These are phyloP conservation scores for Gossypium gossypioides DNA, from an alignment of 441 rosid genomes.

Conservation along the genomic window DNA sequence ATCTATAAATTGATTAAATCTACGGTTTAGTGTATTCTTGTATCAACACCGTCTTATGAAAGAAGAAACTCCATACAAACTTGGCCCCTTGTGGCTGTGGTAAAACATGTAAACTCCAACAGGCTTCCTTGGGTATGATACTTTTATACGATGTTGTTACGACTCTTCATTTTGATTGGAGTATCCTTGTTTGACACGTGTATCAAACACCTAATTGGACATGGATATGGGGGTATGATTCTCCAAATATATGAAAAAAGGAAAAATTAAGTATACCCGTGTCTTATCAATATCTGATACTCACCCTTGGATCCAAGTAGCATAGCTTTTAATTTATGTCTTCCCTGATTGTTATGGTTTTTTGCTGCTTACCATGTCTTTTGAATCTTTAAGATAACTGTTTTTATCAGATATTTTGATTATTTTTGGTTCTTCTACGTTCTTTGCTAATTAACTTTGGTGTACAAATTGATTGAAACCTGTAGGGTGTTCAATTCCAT, in stretches of 20 bases:
- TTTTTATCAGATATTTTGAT: neutral
- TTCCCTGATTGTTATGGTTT: neutral
- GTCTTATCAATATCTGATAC: too few species aligned
- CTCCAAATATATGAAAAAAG: too few species aligned
- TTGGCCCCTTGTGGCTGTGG: neutral
- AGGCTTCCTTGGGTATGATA: neutral
- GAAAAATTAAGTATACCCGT: too few species aligned
- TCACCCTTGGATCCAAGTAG: too few species aligned
- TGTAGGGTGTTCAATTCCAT: slow-evolving; percentile 93
- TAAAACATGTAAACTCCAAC: neutral
- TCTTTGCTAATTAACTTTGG: neutral
- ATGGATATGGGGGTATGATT: too few species aligned
- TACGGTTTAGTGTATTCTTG: neutral
- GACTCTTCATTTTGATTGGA: too few species aligned
- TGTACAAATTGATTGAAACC: neutral
- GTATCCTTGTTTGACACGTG: too few species aligned
- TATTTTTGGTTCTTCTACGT: neutral
- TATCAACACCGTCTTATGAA: neutral
- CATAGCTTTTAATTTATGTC: neutral
- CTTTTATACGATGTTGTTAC: neutral
- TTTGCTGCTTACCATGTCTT: neutral
- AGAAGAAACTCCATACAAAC: neutral
- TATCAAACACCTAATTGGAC: too few species aligned
- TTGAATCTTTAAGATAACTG: neutral
- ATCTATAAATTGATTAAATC: neutral